These are phyloP conservation scores for Talaromyces albobiverticillius DNA, from an alignment of 2,329 filamentous ascomycete species.

Conservation along the genomic window DNA sequence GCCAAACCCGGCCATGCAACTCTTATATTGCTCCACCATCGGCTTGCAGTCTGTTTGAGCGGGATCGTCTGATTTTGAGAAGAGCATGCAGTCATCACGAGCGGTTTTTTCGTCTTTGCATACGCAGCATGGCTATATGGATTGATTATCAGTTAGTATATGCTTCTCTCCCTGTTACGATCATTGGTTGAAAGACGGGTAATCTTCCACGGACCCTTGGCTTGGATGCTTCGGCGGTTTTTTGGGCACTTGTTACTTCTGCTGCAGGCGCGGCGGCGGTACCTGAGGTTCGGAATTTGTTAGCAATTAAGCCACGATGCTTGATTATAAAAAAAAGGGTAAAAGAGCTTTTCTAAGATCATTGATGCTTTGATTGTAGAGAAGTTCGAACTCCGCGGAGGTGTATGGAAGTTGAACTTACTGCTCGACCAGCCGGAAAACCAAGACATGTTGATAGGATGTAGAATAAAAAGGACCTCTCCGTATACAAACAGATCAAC, in stretches of 20 bases:
- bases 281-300: not conserved
- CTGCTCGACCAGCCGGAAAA: slow-evolving; percentile 34
- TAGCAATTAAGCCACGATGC: not conserved
- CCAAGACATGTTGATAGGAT: slow-evolving; percentile 29
- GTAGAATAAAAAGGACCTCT: not conserved
- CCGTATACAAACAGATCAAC: too few relatives aligned
- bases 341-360: not conserved
- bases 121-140: slow-evolving; percentile 77
- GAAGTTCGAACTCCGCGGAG: slow-evolving; percentile 20
- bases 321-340: not conserved
- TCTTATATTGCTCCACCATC: slow-evolving; percentile 79
- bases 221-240: slow-evolving; percentile 25
- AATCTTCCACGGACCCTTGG: slow-evolving; percentile 36
- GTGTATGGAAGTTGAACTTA: slow-evolving; percentile 19
- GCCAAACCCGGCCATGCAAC: slow-evolving; percentile 89
- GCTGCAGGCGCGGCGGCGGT: slow-evolving; percentile 3
- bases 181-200: too few relatives aligned
- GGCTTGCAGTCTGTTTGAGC: slow-evolving; percentile 73
- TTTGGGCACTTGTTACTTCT: slow-evolving; percentile 19
- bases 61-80: slow-evolving; percentile 80
- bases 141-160: too few relatives aligned
- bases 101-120: slow-evolving; percentile 92
- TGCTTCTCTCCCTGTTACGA: not conserved
- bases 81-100: slow-evolving; percentile 98
- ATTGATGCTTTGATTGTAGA: not conserved